Percentiles rank a stretch among this genome's conserved stretches.
These are phyloP conservation scores for Penicillium rolfsii DNA, from an alignment of 2,329 filamentous ascomycete species.

Conservation along the genomic window DNA sequence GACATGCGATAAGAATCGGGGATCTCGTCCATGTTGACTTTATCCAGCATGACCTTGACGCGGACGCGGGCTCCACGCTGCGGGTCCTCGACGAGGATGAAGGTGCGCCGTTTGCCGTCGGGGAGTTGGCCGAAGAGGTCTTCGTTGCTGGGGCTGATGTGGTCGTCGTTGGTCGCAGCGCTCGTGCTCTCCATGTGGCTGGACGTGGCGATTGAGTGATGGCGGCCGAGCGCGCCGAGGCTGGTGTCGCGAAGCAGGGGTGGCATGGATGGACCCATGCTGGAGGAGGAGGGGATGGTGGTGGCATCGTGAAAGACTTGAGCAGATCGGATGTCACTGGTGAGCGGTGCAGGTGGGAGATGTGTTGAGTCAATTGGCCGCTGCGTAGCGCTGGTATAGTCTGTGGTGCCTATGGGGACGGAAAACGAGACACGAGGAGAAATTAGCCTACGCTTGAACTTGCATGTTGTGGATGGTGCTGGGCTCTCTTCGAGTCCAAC, in stretches of 20 bases:
- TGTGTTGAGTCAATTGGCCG: slow-evolving; percentile 63
- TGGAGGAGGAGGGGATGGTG: slow-evolving; percentile 60
- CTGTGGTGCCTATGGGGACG: slow-evolving; percentile 41
- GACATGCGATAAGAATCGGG: slow-evolving; percentile 91
- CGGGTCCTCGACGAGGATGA: slow-evolving; percentile 91
- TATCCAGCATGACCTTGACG: slow-evolving; percentile 89
- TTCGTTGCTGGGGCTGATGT: slow-evolving; percentile 52
- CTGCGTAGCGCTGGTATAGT: slow-evolving; percentile 55
- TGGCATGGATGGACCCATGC: slow-evolving; percentile 63
- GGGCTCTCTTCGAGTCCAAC: slow-evolving; percentile 12
- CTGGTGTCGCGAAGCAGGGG: slow-evolving; percentile 63
- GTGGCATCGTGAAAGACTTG: slow-evolving; percentile 76
- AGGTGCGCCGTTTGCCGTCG: slow-evolving; percentile 90
- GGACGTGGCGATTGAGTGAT: slow-evolving; percentile 38
- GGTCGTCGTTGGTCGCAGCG: slow-evolving; percentile 30
- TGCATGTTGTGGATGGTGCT: slow-evolving; percentile 23
- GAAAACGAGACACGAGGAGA: slow-evolving; percentile 21
- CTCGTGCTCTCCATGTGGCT: slow-evolving; percentile 25
- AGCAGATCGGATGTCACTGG: slow-evolving; percentile 68
- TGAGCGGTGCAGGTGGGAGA: slow-evolving; percentile 52
- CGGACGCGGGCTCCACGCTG: slow-evolving; percentile 79
- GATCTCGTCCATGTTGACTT: slow-evolving; percentile 92
- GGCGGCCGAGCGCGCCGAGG: slow-evolving; percentile 49
- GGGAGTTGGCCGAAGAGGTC: slow-evolving; percentile 86
- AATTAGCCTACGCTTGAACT: slow-evolving; percentile 50